A percentile compares a stretch with the other conserved stretches of the same genome.
Evolutionary conservation across 345 rosid species (phyloP).

Genomic region (Cardamine resedifolia): DNA sequence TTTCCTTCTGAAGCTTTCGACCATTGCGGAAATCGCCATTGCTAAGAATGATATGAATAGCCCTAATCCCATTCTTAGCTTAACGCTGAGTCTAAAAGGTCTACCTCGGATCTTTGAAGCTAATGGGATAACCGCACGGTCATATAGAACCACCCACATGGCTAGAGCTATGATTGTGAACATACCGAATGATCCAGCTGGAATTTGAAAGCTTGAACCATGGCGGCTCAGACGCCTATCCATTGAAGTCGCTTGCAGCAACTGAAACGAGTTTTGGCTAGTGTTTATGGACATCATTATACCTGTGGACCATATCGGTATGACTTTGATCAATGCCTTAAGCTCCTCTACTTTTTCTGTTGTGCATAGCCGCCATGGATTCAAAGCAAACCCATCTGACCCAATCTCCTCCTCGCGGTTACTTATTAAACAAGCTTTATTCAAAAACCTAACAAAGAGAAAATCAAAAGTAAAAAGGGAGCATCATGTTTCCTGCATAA

Average conservation of each 20-base stretch:
- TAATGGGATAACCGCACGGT: conserved; percentile 63
- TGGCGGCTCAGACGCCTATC: conserved; percentile 51
- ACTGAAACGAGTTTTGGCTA: conserved; percentile 60
- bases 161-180: conserved; percentile 51
- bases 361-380: conserved; percentile 79
- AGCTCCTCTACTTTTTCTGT: conserved; percentile 80
- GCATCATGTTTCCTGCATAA: neutral
- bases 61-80: conserved; percentile 75
- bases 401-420: conserved; percentile 52
- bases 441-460: conserved; percentile 54
- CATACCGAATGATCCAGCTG: conserved; percentile 67
- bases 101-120: conserved; percentile 64
- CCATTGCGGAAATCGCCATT: conserved; percentile 63
- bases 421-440: conserved; percentile 63
- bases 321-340: conserved; percentile 61
- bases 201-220: conserved; percentile 58
- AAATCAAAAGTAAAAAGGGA: conserved; percentile 5
- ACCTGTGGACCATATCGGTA: conserved; percentile 81
- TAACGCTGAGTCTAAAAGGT: conserved; percentile 51
- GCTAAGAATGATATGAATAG: conserved; percentile 52
- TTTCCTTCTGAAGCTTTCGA: conserved; percentile 57
- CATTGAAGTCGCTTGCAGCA: conserved; percentile 73
- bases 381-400: conserved; percentile 56
- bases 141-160: conserved; percentile 63
- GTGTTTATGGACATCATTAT: conserved; percentile 58